Conservation (phyloP, 2,329 filamentous ascomycete genomes). For the Lasiodiplodia hormozganensis region DNA sequence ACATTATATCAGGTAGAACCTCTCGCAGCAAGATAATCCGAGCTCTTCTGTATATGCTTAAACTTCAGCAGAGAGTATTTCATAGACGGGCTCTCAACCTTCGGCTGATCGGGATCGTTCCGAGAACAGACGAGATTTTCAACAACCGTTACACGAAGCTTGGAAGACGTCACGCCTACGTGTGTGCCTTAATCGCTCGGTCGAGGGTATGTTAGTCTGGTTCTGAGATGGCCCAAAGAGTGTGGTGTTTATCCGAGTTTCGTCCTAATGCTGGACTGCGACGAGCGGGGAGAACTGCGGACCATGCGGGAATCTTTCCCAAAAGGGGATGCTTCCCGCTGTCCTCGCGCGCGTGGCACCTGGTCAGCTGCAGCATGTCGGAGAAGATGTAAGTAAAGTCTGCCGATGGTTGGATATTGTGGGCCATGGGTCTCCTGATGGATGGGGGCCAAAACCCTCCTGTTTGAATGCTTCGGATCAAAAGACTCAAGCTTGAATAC, state of each 20-base stretch:
- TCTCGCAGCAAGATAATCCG: no score
- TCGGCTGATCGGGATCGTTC: no score
- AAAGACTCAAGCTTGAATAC: not conserved
- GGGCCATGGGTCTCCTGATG: not conserved
- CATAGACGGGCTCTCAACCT: no score
- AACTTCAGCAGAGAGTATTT: no score
- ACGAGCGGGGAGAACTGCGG: not conserved
- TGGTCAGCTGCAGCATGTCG: not conserved
- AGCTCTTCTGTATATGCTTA: no score
- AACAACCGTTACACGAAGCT: no score
- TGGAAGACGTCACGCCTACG: no score
- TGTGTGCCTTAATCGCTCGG: no score
- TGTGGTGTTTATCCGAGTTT: not conserved
- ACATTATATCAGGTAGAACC: no score
- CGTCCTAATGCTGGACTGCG: not conserved
- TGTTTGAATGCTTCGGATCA: not conserved
- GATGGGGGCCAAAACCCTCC: not conserved
- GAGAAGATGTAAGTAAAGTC: not conserved
- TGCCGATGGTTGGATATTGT: not conserved
- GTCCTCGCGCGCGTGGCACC: not conserved
- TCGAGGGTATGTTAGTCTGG: no score
- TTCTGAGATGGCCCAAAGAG: no score
- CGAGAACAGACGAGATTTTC: no score
- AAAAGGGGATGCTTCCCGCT: not conserved
- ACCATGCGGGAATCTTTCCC: not conserved